Conservation (phyloP, 306 rosid genomes). For the Cicer cuneatum region DNA sequence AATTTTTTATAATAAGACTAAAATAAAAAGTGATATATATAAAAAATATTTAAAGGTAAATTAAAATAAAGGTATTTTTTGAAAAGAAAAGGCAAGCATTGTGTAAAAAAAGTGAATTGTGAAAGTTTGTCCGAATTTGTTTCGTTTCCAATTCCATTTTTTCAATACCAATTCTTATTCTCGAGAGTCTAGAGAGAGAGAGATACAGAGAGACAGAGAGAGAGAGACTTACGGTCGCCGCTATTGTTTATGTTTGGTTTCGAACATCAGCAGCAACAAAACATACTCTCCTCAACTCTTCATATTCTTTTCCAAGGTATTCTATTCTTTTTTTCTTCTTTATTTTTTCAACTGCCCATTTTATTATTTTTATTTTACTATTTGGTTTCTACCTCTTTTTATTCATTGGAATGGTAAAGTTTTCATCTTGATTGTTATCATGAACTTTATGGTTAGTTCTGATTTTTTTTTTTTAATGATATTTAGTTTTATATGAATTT, state of each 20-base stretch:
- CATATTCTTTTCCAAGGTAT: neutral
- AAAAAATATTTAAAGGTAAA: too few relatives aligned
- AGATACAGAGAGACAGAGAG: neutral
- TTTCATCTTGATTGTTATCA: neutral
- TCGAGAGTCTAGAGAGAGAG: neutral
- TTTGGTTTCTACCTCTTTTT: neutral
- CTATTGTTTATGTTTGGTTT: neutral
- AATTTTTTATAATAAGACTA: too few relatives aligned
- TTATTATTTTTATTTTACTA: neutral
- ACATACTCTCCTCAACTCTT: neutral
- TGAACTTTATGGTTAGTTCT: neutral
- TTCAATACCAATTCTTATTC: neutral
- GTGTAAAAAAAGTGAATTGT: neutral
- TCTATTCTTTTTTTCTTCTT: neutral
- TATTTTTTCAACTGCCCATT: conserved; percentile 8
- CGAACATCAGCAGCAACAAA: neutral
- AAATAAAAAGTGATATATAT: too few relatives aligned
- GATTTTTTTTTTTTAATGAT: neutral
- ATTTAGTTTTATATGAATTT: neutral
- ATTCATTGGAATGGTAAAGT: conserved; percentile 13
- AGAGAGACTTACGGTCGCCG: neutral
- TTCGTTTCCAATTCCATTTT: conserved; percentile 26
- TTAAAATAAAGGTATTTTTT: too few relatives aligned
- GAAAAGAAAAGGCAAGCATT: too few relatives aligned
- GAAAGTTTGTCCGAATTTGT: neutral